Conservation (phyloP, 257 asterid genomes). For the Cordia subcordata region DNA sequence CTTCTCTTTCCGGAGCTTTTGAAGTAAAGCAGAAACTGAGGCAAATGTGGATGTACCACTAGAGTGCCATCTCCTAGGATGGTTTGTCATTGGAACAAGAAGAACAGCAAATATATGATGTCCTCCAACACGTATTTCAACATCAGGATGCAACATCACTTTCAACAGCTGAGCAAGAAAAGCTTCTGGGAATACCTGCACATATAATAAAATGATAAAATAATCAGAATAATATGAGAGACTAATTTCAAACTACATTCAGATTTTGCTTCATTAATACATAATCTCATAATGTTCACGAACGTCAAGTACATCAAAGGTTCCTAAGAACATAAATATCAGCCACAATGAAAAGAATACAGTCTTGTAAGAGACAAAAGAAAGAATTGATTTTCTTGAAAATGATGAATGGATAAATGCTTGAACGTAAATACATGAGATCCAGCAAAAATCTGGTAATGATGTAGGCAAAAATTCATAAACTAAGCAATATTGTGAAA, state of each 20-base stretch:
- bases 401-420: no score
- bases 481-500: conserved; percentile 1
- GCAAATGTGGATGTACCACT: conserved; percentile 68
- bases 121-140: conserved; percentile 82
- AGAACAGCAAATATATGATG: conserved; percentile 89
- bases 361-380: no score
- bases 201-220: conserved; percentile 3
- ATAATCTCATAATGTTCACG: no score
- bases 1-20: conserved; percentile 84
- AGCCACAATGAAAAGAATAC: no score
- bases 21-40: conserved; percentile 80
- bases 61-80: conserved; percentile 62
- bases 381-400: no score
- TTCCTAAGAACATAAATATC: no score
- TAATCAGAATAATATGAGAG: background rate
- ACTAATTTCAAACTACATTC: no score
- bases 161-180: conserved; percentile 80
- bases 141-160: conserved; percentile 84
- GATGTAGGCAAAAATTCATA: background rate
- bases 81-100: conserved; percentile 66
- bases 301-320: no score
- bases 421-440: no score
- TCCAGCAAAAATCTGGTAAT: no score
- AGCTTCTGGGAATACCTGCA: conserved; percentile 82
- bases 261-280: no score